phyloP scores from a whole-genome alignment of 208 protist species.

The Trypanosoma brucei region DNA sequence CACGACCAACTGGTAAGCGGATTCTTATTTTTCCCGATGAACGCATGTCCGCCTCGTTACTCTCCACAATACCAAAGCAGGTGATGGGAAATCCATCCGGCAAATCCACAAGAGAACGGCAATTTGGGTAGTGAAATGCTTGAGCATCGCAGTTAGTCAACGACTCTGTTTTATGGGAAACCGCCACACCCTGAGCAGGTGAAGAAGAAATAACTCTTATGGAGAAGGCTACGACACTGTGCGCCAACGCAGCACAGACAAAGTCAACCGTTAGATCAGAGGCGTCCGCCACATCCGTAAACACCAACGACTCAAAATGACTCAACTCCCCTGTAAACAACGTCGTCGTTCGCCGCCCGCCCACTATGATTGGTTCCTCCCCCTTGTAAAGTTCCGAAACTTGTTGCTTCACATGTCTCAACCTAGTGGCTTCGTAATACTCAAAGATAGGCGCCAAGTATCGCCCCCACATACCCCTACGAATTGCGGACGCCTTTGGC shows the following conservation, averaged over 20 bases:
- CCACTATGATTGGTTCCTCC: background rate
- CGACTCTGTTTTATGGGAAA: no score
- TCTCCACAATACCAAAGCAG: conserved; percentile 80
- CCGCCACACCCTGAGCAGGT: background rate
- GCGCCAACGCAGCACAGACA: conserved; percentile 62
- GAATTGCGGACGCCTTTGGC: conserved; percentile 38
- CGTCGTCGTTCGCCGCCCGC: conserved; percentile 14
- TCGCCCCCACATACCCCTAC: conserved; percentile 51
- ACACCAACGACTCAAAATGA: conserved; percentile 22
- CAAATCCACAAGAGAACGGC: conserved; percentile 33
- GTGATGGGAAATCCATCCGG: conserved; percentile 57
- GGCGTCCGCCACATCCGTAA: conserved; percentile 19
- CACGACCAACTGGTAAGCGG: conserved; percentile 46
- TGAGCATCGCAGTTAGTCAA: background rate
- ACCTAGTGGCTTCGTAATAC: conserved; percentile 29
- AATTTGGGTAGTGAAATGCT: background rate
- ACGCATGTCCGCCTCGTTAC: conserved; percentile 50
- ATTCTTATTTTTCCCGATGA: conserved; percentile 33
- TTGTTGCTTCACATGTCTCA: background rate
- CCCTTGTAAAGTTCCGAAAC: background rate
- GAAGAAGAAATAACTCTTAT: conserved; percentile 12
- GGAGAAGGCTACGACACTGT: conserved; percentile 67
- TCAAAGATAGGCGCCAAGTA: conserved; percentile 54
- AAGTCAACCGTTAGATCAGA: conserved; percentile 22
- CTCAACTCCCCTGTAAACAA: conserved; percentile 25